Base-by-base conservation (phyloP, 352 stramenopile genomes). In the Peronosclerospora sorghi region DNA sequence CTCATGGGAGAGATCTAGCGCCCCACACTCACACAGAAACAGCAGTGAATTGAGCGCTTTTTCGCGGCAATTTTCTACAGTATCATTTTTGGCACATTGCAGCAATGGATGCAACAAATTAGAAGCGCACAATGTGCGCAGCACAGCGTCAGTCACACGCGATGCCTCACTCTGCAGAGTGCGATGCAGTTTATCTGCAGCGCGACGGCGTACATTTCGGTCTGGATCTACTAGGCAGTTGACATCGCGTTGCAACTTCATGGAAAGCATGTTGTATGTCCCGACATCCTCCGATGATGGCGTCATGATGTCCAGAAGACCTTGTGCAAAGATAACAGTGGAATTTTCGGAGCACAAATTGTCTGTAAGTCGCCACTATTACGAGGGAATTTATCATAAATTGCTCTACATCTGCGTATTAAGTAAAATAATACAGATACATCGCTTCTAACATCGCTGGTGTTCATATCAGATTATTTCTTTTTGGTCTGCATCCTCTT, bases 241-340 rank as follows among this genome's bases (percentile, higher is more conserved):
- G 38, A 92, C 51, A 45, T 92, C 79, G 27, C 72, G 76, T 59
- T 89, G 74, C 34, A 92, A 71, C 54, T 84, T 82, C 73, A 89
- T 89, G 15, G 65, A 36, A 40, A 86, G 56, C 62, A 70, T 68
- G 26, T 59, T 63, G 60, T 72, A 77, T 54, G 66, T 45, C 40
- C 54, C 53, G 45, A 76, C 68, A 20, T 85, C 62, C 20, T 75
- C 69, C 13, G 50, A 15, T 45, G 55, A 69, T 56, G 83, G 65
- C 53, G 41, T 45, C 65, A 75, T 73, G 29, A 14, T 32, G 54
- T n/a, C 1, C 30, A 15, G 42, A 17, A 32, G 35, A 26, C 21
- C 6, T 26, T 26, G 4, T 7, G 21, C 21, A 26, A 26, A 26
- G n/a, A 26, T 26, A 26, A 26, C 21, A 26, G 6, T 26, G 3